Evolutionary conservation across 306 rosid genomes (phyloP).

Genomic region (Prunus campanulata): DNA sequence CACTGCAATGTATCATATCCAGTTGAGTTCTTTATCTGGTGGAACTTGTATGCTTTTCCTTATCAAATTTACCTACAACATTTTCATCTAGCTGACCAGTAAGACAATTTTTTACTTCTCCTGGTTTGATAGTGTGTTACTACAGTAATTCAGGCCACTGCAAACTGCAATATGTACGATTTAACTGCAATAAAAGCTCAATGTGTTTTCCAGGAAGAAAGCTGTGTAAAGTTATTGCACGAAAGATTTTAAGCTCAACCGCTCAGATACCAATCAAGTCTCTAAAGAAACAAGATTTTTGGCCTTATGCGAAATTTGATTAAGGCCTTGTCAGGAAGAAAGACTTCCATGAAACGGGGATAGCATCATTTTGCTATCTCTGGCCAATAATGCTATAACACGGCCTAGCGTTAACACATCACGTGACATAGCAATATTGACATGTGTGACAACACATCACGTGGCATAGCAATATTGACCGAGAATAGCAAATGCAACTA

Average conservation of each 20-base stretch:
- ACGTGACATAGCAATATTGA: no score
- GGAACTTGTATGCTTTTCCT: conserved; percentile 7
- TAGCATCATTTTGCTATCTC: no score
- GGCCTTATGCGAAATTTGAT: background rate
- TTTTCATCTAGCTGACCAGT: background rate
- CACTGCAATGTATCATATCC: conserved; percentile 3
- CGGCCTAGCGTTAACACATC: no score
- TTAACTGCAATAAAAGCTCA: background rate
- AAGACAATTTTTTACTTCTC: background rate
- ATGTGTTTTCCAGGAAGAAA: background rate
- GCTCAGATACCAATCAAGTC: background rate
- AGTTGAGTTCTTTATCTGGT: conserved; percentile 20
- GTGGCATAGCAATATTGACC: accelerated
- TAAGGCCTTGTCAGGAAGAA: background rate
- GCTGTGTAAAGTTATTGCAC: background rate
- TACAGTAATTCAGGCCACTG: background rate
- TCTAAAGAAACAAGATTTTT: background rate
- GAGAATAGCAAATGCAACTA: no score
- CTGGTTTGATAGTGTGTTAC: no score
- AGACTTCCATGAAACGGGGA: no score
- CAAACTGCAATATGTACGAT: background rate
- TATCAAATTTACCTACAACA: background rate
- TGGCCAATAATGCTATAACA: accelerated
- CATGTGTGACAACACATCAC: no score
- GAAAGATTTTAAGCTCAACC: background rate